phyloP scores from a whole-genome alignment of 208 protist species.

The Crithidia acanthocephali region DNA sequence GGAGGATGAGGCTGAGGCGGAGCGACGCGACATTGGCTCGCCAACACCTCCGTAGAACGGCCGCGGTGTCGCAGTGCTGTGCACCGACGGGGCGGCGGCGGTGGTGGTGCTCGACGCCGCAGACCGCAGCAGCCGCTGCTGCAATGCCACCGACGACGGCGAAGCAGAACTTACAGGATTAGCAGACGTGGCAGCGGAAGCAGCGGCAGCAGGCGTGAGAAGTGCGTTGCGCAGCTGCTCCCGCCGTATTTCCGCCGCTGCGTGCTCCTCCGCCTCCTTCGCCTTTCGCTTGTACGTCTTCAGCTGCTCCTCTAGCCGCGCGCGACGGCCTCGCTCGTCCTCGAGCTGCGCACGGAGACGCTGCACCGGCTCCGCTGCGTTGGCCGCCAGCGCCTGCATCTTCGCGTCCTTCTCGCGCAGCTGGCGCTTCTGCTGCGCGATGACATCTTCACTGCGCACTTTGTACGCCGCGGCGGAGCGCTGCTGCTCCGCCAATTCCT shows the following conservation, averaged over 20 bases:
- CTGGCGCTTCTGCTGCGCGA: constrained; percentile 77
- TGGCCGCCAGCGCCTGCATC: constrained; percentile 70
- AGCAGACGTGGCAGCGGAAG: not conserved
- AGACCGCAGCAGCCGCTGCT: constrained; percentile 8
- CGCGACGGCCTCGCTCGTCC: constrained; percentile 79
- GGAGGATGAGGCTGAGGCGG: not conserved
- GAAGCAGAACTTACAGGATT: not conserved
- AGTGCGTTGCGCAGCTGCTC: constrained; percentile 70
- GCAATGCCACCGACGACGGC: not conserved
- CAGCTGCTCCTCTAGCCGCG: constrained; percentile 77
- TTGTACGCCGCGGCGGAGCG: constrained; percentile 48
- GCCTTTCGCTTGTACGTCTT: constrained; percentile 63
- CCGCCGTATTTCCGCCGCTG: constrained; percentile 68
- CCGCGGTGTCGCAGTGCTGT: constrained; percentile 18
- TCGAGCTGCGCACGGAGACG: constrained; percentile 82
- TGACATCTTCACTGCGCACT: constrained; percentile 56
- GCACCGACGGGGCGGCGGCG: constrained; percentile 23
- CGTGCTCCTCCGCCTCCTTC: constrained; percentile 84
- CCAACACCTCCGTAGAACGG: not conserved
- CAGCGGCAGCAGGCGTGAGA: not conserved
- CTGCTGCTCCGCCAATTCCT: constrained; percentile 54
- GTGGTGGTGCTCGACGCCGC: not conserved
- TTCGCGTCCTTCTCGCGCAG: constrained; percentile 81
- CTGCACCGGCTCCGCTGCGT: constrained; percentile 68
- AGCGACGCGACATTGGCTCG: not conserved